phyloP scores from a whole-genome alignment of 257 asterid species.

The Solanum chaucha region DNA sequence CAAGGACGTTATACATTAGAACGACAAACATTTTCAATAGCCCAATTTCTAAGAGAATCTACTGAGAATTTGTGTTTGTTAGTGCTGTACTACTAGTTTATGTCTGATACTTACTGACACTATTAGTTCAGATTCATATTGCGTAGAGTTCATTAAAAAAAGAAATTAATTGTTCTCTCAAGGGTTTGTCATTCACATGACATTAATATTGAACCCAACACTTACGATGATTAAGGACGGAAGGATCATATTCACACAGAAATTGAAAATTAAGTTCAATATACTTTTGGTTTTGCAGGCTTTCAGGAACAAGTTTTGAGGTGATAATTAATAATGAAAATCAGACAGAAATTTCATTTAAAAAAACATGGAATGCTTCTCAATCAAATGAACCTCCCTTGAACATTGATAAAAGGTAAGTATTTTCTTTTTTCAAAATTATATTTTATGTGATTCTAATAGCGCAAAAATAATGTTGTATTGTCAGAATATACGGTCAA shows the following conservation, averaged over 20 bases:
- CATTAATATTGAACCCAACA: accelerated
- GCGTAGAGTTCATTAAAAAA: not conserved
- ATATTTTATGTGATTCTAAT: not conserved
- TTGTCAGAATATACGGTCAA: accelerated
- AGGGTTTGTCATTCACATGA: not conserved
- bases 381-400: constrained; percentile 23
- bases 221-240: accelerated
- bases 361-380: constrained; percentile 22
- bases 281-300: constrained; percentile 9
- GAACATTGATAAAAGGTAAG: constrained; percentile 46
- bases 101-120: not conserved
- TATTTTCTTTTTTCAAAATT: not conserved
- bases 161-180: not conserved
- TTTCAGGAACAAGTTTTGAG: constrained; percentile 33
- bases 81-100: not conserved
- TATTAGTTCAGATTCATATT: not conserved
- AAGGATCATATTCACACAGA: not conserved
- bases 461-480: not conserved
- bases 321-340: constrained; percentile 17
- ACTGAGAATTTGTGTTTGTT: no score
- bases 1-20: no score
- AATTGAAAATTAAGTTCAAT: not conserved
- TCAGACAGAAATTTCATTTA: constrained; percentile 46
- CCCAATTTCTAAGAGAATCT: no score
- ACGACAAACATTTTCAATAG: no score